phyloP scores from a whole-genome alignment of 139 green algal genomes.

The Ulvella scutata region DNA sequence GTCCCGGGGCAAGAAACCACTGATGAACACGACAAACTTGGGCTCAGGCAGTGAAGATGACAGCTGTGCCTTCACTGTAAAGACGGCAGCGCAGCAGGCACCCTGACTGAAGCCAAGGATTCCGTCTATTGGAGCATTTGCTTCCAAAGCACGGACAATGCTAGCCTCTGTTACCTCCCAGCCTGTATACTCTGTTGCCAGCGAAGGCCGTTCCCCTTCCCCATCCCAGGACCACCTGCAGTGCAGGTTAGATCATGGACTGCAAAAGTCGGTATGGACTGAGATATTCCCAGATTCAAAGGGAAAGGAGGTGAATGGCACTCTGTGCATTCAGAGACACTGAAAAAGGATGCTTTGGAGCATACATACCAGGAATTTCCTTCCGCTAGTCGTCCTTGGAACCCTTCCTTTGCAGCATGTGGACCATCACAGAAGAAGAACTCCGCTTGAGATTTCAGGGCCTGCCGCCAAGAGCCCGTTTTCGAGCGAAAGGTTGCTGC shows the following conservation, averaged over 20 bases:
- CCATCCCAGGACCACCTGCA: not conserved
- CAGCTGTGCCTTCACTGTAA: not conserved
- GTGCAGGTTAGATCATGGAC: not conserved
- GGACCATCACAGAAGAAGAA: constrained; percentile 34
- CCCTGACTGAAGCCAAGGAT: constrained; percentile 17
- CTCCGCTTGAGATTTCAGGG: constrained; percentile 20
- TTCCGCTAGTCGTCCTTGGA: not conserved
- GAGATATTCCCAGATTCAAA: not conserved
- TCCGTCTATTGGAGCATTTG: constrained; percentile 14
- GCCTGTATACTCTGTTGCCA: constrained; percentile 17
- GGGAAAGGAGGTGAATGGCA: not conserved
- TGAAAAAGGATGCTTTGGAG: not conserved
- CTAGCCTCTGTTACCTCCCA: constrained; percentile 11
- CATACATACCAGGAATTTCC: not conserved
- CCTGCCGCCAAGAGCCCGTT: constrained; percentile 25
- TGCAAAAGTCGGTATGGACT: not conserved
- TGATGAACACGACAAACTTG: not conserved
- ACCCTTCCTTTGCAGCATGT: not conserved
- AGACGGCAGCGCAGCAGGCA: not conserved
- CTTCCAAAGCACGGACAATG: constrained; percentile 11
- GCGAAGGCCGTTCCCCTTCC: constrained; percentile 3
- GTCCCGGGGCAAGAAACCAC: not conserved
- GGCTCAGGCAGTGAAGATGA: not conserved
- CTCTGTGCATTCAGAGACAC: not conserved
- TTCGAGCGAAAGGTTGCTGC: constrained; percentile 16